Evolutionary conservation across 106 monocot species (phyloP).

Genomic region (Triglochin maritima): DNA sequence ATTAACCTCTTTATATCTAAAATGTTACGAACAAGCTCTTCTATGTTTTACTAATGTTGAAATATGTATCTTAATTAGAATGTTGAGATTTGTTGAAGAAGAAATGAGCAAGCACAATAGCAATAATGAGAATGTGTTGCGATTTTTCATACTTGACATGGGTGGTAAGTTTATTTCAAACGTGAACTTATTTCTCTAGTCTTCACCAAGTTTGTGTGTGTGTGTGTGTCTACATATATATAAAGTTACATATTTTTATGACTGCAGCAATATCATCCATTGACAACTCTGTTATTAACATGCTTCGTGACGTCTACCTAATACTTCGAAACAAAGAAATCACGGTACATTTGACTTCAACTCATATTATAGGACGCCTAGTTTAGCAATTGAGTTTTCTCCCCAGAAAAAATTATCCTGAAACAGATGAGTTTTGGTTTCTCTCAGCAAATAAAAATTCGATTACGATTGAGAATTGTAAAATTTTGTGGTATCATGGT

Average conservation of each 20-base stretch:
- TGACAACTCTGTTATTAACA: constrained; percentile 41
- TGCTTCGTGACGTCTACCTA: constrained; percentile 35
- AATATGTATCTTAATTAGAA: constrained; percentile 15
- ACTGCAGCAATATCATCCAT: constrained; percentile 47
- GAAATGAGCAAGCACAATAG: constrained; percentile 10
- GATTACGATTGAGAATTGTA: too few relatives aligned
- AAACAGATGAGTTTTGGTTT: too few relatives aligned
- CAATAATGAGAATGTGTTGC: constrained; percentile 24
- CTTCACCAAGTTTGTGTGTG: neutral
- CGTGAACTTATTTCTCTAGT: neutral
- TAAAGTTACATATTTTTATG: neutral
- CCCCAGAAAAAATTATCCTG: too few relatives aligned
- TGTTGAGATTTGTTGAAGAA: constrained; percentile 41
- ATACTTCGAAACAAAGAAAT: constrained; percentile 31
- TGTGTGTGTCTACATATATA: neutral
- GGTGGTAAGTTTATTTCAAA: constrained; percentile 20
- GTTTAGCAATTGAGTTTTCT: too few relatives aligned
- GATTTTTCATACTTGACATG: constrained; percentile 37
- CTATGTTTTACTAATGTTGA: neutral
- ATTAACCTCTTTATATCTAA: neutral
- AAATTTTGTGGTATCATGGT: too few relatives aligned
- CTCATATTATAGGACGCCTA: neutral
- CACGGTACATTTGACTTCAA: constrained; percentile 25
- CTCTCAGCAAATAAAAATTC: too few relatives aligned
- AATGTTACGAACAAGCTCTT: neutral